These are phyloP conservation scores for Oryza glumipatula DNA, from an alignment of 176 grass and related monocot genomes.

Conservation along the genomic window DNA sequence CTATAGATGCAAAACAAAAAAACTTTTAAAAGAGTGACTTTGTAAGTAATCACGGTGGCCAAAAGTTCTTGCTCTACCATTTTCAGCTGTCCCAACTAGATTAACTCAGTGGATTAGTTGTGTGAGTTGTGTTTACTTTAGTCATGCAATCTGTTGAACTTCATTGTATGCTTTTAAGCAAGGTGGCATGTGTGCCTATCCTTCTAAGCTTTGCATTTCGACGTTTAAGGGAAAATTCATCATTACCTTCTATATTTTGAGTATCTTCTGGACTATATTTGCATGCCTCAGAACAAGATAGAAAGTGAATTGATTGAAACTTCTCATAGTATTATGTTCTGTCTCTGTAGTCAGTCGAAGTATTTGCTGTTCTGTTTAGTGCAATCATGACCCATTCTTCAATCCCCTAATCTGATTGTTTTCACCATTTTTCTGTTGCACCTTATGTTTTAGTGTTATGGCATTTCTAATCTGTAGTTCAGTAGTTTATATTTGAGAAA, in stretches of 20 bases:
- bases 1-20: neutral
- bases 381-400: neutral
- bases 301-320: neutral
- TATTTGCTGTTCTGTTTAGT: neutral
- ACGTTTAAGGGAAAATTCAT: neutral
- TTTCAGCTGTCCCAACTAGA: neutral
- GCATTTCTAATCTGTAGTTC: conserved; percentile 12
- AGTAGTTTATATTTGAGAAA: neutral
- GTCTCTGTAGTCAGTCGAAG: neutral
- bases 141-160: neutral
- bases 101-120: neutral
- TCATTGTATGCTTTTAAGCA: conserved; percentile 2
- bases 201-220: conserved; percentile 16
- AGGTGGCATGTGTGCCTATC: neutral
- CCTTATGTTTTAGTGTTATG: neutral
- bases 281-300: conserved; percentile 1
- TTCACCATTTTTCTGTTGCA: neutral
- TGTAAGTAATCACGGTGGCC: neutral
- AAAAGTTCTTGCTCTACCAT: conserved; percentile 14
- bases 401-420: conserved; percentile 9
- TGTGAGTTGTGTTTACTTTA: neutral
- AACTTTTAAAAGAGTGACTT: neutral
- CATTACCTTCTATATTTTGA: neutral
- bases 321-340: neutral
- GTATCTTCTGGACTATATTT: neutral